phyloP scores from a whole-genome alignment of 2,329 filamentous ascomycete genomes.

The Rhynchosporium graminicola region DNA sequence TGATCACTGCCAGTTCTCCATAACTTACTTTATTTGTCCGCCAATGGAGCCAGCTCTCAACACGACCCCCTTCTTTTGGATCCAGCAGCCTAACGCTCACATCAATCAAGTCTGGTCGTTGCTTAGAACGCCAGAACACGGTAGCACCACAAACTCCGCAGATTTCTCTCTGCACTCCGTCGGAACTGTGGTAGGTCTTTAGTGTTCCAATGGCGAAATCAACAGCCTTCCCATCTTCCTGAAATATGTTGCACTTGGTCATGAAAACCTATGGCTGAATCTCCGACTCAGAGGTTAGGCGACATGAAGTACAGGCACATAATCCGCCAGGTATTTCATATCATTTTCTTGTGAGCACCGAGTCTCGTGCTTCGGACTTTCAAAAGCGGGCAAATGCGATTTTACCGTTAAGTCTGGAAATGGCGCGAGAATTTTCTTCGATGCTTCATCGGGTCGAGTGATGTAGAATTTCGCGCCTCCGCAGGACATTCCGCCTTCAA shows the following conservation, averaged over 20 bases:
- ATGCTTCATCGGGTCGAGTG: constrained; percentile 53
- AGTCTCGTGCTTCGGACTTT: constrained; percentile 44
- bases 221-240: constrained; percentile 42
- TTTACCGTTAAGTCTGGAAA: constrained; percentile 57
- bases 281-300: constrained; percentile 60
- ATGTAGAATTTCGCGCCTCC: constrained; percentile 57
- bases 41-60: constrained; percentile 64
- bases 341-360: constrained; percentile 32
- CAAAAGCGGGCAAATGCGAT: constrained; percentile 42
- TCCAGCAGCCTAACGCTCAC: constrained; percentile 62
- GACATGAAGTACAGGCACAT: constrained; percentile 64
- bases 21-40: constrained; percentile 59
- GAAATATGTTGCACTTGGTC: constrained; percentile 57
- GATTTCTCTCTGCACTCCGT: constrained; percentile 59
- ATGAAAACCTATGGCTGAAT: constrained; percentile 68
- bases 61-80: constrained; percentile 53
- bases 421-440: constrained; percentile 47
- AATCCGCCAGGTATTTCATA: constrained; percentile 57
- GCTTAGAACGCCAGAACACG: constrained; percentile 60
- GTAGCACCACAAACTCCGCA: constrained; percentile 64
- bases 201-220: constrained; percentile 47
- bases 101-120: constrained; percentile 59
- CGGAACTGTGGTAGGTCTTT: constrained; percentile 55
- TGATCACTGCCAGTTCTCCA: constrained; percentile 36
- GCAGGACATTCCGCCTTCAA: constrained; percentile 56